phyloP scores from a whole-genome alignment of 164 flowering plant genomes.

The Aristolochia fimbriata region DNA sequence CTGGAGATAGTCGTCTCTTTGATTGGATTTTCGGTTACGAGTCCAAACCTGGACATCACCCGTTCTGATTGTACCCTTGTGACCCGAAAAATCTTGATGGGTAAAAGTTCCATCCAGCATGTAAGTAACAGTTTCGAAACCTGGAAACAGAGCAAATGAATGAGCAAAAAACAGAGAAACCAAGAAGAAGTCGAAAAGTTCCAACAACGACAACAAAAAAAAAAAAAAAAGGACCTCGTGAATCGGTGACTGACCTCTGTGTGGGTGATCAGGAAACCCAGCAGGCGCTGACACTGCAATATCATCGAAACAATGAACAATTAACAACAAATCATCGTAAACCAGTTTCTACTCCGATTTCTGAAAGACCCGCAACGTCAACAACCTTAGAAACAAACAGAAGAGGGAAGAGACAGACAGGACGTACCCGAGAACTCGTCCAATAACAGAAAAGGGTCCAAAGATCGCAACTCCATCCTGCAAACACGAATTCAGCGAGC shows the following conservation, averaged over 20 bases:
- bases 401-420: not conserved
- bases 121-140: constrained; percentile 88
- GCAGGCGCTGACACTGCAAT: constrained; percentile 77
- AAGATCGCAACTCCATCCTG: constrained; percentile 58
- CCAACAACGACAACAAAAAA: too few relatives aligned
- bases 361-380: not conserved
- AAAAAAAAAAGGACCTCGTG: not conserved
- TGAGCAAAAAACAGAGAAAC: not conserved
- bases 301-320: constrained; percentile 1
- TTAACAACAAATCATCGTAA: not conserved
- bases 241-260: constrained; percentile 50
- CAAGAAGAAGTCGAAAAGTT: not conserved
- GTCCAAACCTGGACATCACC: constrained; percentile 77
- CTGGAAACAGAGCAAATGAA: constrained; percentile 15
- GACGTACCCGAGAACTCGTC: constrained; percentile 73
- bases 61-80: constrained; percentile 62
- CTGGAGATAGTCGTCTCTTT: not conserved
- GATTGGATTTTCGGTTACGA: not conserved
- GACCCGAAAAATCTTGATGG: constrained; percentile 90
- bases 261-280: constrained; percentile 96
- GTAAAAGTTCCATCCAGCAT: constrained; percentile 77
- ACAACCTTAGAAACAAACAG: not conserved
- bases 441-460: constrained; percentile 82
- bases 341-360: not conserved
- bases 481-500: constrained; percentile 1